Evolutionary conservation across 2,329 filamentous ascomycete genomes (phyloP), one percentile per base, ranked within the genome.

Genomic region (Hirsutella thompsonii): DNA sequence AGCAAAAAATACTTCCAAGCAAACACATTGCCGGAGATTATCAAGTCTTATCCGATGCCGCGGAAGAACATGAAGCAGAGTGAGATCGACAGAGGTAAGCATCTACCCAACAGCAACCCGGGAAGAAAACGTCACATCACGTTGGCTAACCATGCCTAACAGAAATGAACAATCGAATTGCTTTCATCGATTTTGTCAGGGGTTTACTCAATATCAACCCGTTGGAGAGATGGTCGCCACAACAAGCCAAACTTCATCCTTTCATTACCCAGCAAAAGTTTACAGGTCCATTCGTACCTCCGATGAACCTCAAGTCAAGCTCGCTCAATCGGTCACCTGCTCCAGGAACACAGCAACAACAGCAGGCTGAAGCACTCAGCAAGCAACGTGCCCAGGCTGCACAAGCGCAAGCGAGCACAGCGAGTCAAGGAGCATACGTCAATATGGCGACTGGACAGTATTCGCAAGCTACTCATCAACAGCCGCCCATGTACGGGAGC

Each of bases 1-100:
- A 98, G 92, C 76, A 98, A 98, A 70, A 96, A 96, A 64, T 98
- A 98, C 62, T 98, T 98, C 66, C 85, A 90, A 53, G 88, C 89
- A 29, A 95, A 79, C 33, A 94, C 88, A 2, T 67, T 98, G 40
- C 90, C 90, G 4, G 92, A 98, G 50, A 98, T 98, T 48, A 96
- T 98, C 66, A 87, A 93, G 58, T 88, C 85, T 42, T 98, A 98
- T 57, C 84, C 92, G 5, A 95, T 98, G 90, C 92, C 92, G 37
- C 76, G 92, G 55, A 98, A 98, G 68, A 95, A 95, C 56, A 98
- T 98, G 92, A 98, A 98, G 68, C 88, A 83, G 60, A 84, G 79
- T 51, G 92, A 98, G 64, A 82, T 98, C 49, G 92, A 98, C 54
- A 70, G 92, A 83, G 92, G 92, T 95, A 69, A 46, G 43, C 26